Conservation (phyloP, 1,139 yeast genomes). For the Yamadazyma jaroonii region DNA sequence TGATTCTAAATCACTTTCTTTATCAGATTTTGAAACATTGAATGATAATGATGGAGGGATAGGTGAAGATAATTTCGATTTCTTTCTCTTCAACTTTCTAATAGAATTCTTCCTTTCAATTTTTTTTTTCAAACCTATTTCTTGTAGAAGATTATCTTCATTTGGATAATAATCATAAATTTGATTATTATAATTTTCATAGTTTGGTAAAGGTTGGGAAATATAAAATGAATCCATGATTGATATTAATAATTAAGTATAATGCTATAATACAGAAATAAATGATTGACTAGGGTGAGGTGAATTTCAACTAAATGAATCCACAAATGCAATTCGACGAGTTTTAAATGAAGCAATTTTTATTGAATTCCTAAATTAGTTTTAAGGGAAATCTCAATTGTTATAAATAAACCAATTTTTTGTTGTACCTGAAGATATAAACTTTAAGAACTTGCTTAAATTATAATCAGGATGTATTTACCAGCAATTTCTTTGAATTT, state of each 20-base stretch:
- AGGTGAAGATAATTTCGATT: constrained; percentile 7
- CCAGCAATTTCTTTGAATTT: constrained; percentile 1
- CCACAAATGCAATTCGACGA: constrained; percentile 8
- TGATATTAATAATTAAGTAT: constrained; percentile 1
- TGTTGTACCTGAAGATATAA: neutral
- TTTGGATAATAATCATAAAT: constrained; percentile 23
- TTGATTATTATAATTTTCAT: constrained; percentile 18
- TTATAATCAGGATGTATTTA: neutral
- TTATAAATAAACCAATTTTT: neutral
- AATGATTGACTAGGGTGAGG: constrained; percentile 31
- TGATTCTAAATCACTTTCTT: constrained; percentile 29
- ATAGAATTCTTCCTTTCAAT: constrained; percentile 7
- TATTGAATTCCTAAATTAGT: too few species aligned
- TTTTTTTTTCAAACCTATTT: constrained; percentile 12
- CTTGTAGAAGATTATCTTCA: constrained; percentile 3
- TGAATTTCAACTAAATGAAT: constrained; percentile 16
- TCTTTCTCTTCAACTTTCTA: constrained; percentile 4
- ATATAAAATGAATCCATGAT: constrained; percentile 1
- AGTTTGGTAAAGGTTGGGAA: constrained; percentile 25
- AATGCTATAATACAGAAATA: constrained; percentile 2
- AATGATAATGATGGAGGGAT: constrained; percentile 1
- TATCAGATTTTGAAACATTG: constrained; percentile 8
- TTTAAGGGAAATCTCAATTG: neutral
- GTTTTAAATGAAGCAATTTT: neutral
- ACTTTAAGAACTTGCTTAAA: neutral